Percentiles rank a stretch among this genome's conserved stretches.
These are phyloP conservation scores for Neonectria coccinea DNA, from an alignment of 2,329 filamentous ascomycete genomes.

Conservation along the genomic window DNA sequence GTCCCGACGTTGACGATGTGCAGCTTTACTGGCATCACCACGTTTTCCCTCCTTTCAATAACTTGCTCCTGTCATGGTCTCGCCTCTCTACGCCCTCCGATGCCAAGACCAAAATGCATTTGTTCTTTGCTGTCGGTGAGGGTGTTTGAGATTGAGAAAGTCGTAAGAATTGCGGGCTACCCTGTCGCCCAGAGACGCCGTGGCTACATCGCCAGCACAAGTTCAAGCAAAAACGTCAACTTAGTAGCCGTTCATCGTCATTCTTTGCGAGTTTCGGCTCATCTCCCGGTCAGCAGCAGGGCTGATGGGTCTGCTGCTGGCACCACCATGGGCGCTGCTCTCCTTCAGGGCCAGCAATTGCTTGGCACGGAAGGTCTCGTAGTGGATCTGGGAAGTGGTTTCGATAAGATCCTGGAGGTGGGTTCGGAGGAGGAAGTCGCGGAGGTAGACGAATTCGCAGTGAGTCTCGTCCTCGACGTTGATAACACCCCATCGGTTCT, in stretches of 20 bases:
- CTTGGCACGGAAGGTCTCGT: constrained; percentile 99
- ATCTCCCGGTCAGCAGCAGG: constrained; percentile 94
- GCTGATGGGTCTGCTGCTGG: constrained; percentile 89
- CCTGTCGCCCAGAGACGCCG: constrained; percentile 50
- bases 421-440: constrained; percentile 98
- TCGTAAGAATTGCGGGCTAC: constrained; percentile 48
- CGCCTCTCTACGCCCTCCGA: constrained; percentile 37
- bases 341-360: constrained; percentile 98
- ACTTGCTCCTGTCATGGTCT: constrained; percentile 36
- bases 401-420: constrained; percentile 99
- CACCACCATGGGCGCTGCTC: constrained; percentile 86
- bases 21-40: constrained; percentile 17
- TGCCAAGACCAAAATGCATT: constrained; percentile 35
- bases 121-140: constrained; percentile 46
- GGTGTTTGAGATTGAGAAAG: constrained; percentile 47
- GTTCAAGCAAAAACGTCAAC: constrained; percentile 45
- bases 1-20: constrained; percentile 9
- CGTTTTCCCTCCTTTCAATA: constrained; percentile 21
- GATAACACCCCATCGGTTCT: constrained; percentile 99
- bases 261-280: constrained; percentile 95
- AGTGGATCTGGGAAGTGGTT: constrained; percentile 99
- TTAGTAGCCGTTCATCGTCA: constrained; percentile 99
- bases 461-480: constrained; percentile 99
- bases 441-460: constrained; percentile 98
- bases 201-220: constrained; percentile 49